Base-by-base conservation (phyloP, 192 early-diverging fungal species). In the Allomyces macrogynus region DNA sequence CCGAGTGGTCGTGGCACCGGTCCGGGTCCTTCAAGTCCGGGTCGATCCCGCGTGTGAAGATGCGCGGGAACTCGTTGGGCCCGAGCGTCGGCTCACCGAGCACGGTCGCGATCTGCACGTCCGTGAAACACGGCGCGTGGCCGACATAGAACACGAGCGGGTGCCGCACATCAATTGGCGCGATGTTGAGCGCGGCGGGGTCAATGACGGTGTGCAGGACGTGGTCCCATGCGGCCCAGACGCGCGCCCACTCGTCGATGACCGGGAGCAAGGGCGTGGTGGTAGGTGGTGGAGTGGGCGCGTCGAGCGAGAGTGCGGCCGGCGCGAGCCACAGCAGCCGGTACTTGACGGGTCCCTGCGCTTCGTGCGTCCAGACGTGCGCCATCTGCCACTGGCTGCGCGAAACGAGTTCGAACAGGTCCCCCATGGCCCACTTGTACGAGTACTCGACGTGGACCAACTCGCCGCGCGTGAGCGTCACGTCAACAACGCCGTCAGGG, bases 371-470 rank as follows among this genome's bases (percentile, higher is more conserved):
- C 82, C 84, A 89, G 54, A 71, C 67, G 8, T 76, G 72, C 14
- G 73, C 62, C 54, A 78, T 67, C 11, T 63, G 63, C 27, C 88
- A 72, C 3, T 77, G 76, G 23, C 74, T 67, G 11, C 70, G 44
- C 24, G 74, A 64, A 20, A 86, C 72, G 10, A 90, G 74, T 8
- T 69, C 61, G 5, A 71, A 65, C 3, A 81, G 76, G 63, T 89
- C 89, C 4, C 60, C 66, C 1, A 65, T 49, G 20, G 77, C 77
- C 68, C 87, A 94, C 77, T 96, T 96, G 82, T 89, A 86, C 1
- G 87, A 86, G 65, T 89, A 89, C 72, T 94, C 93, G 60, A 97
- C 73, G 70, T 89, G 86, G 67, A 97, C 88, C 14, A 89, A 72
- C 69, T 97, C 93, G 57, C 67, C 61, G 20, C 68, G 57, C 8